Conservation (phyloP, 495 filamentous ascomycete genomes). For the Neurospora sp. region DNA sequence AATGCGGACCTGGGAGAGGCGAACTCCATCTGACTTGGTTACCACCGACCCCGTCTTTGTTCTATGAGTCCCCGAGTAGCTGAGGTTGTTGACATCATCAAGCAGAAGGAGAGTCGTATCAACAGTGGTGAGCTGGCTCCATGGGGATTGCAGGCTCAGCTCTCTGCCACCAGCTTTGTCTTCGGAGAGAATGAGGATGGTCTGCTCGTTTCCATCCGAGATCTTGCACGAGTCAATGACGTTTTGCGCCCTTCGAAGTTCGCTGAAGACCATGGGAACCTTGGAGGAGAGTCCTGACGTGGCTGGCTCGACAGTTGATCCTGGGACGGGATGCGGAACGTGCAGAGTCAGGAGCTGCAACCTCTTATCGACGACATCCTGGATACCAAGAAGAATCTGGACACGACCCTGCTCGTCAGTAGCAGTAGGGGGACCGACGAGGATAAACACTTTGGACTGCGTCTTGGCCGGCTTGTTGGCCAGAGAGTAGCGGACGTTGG, state of each 20-base stretch:
- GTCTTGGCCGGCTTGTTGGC: constrained; percentile 37
- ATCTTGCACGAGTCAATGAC: constrained; percentile 69
- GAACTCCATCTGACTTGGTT: constrained; percentile 7
- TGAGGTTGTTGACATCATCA: constrained; percentile 28
- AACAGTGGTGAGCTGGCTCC: constrained; percentile 53
- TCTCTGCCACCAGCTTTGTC: constrained; percentile 50
- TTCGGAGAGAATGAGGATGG: constrained; percentile 61
- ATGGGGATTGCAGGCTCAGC: constrained; percentile 66
- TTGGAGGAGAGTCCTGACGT: constrained; percentile 11
- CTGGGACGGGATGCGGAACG: constrained; percentile 24
- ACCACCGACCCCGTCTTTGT: neutral
- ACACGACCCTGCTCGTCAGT: constrained; percentile 39
- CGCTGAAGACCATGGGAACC: constrained; percentile 28
- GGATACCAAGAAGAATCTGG: constrained; percentile 55
- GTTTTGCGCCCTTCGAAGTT: constrained; percentile 42
- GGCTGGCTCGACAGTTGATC: neutral
- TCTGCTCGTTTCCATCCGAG: constrained; percentile 50
- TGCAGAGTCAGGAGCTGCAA: constrained; percentile 58
- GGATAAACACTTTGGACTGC: constrained; percentile 53
- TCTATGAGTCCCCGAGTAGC: constrained; percentile 25
- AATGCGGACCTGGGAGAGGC: constrained; percentile 25
- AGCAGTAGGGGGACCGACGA: constrained; percentile 46
- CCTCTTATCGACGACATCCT: constrained; percentile 55
- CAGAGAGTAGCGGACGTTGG: constrained; percentile 45
- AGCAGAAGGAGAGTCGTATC: constrained; percentile 33